Base-by-base conservation (phyloP, 805 yeast genomes). In the Saccharomyces eubayanus region DNA sequence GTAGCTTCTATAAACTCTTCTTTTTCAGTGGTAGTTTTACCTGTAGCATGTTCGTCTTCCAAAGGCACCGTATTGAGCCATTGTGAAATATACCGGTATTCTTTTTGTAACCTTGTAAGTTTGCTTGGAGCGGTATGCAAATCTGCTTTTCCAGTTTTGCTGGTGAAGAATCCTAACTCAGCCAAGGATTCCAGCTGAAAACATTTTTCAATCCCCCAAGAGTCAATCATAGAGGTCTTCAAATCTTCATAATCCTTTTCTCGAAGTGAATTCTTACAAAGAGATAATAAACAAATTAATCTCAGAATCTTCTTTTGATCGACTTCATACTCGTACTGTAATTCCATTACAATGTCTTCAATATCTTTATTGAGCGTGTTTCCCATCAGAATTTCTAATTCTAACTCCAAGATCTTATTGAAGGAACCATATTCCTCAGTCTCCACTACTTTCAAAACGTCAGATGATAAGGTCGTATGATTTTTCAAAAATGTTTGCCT, bases 381-480 rank as follows among this genome's bases (percentile, higher is more conserved):
- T 62, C 79, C 80, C 6, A 80, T 78, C 46, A 89, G 71, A 1
- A 90, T 72, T 51, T 85, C 89, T 66, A 89, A 91, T 63, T 87
- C 89, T 41, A 86, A 72, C 52, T 79, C 82, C 16, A 86, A 67
- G 54, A 77, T 75, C 10, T 72, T 68, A 54, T 78, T 79, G 62
- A 79, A 70, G 16, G 62, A 59, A 12, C 65, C 59, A 6, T 56
- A 48, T 14, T 57, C 57, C 28, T 61, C 59, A 11, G 61, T 65
- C 40, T 68, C 72, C 2, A 83, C 80, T 40, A 72, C 69, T 11
- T 72, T 64, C 62, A 88, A 71, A 1, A 88, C 74, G 31, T 72
- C 72, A 60, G 89, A 94, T 9, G 92, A 86, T n/a, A 90, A 68
- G 4, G 70, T 71, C 0, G 96, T 88, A 65, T 89, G 96, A 53